These are phyloP conservation scores for Vitis rotundifolia DNA, from an alignment of 164 flowering plant genomes.

Conservation along the genomic window DNA sequence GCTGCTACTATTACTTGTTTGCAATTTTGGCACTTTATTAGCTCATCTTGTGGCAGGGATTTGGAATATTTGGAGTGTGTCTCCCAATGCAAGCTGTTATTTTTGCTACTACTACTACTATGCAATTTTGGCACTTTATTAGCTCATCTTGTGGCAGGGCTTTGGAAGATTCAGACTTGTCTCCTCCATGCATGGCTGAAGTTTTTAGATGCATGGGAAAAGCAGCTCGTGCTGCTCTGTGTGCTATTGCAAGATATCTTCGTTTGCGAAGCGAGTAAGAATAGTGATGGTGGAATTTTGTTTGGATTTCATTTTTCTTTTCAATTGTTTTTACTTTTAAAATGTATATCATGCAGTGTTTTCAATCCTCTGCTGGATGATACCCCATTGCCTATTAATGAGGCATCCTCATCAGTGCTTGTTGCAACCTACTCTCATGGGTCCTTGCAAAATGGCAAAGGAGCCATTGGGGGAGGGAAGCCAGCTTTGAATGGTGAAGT, in stretches of 20 bases:
- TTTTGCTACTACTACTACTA: neutral
- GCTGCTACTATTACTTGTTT: neutral
- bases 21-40: neutral
- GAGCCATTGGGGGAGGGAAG: constrained; percentile 69
- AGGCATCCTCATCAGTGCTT: constrained; percentile 82
- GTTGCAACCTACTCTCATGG: constrained; percentile 63
- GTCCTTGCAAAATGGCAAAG: constrained; percentile 63
- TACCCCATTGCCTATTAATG: constrained; percentile 75
- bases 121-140: neutral
- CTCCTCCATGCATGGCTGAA: constrained; percentile 90
- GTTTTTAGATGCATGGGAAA: constrained; percentile 84
- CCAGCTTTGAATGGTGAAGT: constrained; percentile 53
- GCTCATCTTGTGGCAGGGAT: neutral
- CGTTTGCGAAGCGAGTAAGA: constrained; percentile 89
- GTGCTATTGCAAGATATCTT: constrained; percentile 88
- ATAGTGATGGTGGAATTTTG: constrained; percentile 11
- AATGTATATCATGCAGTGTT: constrained; percentile 47
- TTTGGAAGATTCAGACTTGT: constrained; percentile 80
- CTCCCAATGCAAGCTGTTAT: neutral
- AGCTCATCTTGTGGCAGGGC: constrained; percentile 48
- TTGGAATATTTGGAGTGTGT: no score
- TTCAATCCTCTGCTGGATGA: constrained; percentile 91
- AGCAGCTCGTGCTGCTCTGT: constrained; percentile 80
- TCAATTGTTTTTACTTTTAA: constrained; percentile 3
- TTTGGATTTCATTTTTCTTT: constrained; percentile 3